A percentile compares a stretch with the other conserved stretches of the same genome.
These are phyloP conservation scores for Apiotrichum porosum DNA, from an alignment of 1,284 basidiomycete species.

Conservation along the genomic window DNA sequence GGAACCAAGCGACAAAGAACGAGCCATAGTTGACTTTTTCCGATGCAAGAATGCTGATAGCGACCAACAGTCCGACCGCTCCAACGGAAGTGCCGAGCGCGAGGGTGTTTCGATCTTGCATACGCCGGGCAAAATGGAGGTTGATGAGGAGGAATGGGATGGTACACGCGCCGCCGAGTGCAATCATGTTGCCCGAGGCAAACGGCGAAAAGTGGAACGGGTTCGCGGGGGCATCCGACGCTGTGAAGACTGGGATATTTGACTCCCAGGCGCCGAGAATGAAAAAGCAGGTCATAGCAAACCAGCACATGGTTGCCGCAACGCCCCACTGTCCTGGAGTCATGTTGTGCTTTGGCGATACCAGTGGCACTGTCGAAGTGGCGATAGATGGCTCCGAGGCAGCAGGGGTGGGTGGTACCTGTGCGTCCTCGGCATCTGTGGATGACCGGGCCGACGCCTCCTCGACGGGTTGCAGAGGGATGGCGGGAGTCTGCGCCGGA, in stretches of 20 bases:
- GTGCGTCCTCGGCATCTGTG: not conserved
- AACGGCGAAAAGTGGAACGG: conserved; percentile 13
- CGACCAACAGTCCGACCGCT: not conserved
- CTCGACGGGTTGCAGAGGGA: not conserved
- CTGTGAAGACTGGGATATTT: conserved; percentile 9
- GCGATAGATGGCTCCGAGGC: too few species aligned
- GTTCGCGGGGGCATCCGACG: conserved; percentile 2
- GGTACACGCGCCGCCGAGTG: conserved; percentile 8
- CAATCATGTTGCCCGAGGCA: conserved; percentile 10
- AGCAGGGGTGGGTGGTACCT: too few species aligned
- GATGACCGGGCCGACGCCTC: too few species aligned
- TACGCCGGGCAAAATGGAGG: conserved; percentile 1
- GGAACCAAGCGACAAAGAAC: conserved; percentile 4
- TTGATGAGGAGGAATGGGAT: conserved; percentile 9
- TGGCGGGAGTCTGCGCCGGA: not conserved
- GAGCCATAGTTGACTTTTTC: conserved; percentile 3
- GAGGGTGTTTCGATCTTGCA: conserved; percentile 11
- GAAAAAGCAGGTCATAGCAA: conserved; percentile 8
- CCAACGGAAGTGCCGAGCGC: conserved; percentile 2
- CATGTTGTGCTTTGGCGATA: not conserved
- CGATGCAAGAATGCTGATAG: not conserved
- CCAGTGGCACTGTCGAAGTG: too few species aligned
- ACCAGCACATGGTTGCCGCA: conserved; percentile 5
- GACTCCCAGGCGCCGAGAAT: conserved; percentile 9
- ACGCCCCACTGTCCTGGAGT: conserved; percentile 2